Conservation (phyloP, 1,284 basidiomycete genomes). For the Moesziomyces globuligerus region DNA sequence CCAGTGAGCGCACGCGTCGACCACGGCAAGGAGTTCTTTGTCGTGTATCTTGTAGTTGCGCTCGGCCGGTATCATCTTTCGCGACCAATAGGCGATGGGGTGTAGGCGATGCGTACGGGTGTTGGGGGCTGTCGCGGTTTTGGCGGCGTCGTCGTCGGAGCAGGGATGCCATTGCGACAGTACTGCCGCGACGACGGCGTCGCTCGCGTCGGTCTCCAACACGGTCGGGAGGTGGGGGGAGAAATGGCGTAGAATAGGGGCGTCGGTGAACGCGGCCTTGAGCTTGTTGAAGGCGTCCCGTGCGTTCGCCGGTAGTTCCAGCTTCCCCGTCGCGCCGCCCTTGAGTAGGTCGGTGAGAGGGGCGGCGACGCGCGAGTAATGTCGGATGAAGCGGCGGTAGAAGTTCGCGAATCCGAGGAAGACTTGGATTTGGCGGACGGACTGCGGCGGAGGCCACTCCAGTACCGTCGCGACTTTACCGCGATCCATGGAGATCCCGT, state of each 20-base stretch:
- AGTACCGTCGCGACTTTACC: not conserved
- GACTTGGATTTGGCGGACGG: not conserved
- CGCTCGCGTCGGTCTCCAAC: not conserved
- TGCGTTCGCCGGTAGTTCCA: not conserved
- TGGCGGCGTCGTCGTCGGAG: constrained; percentile 9
- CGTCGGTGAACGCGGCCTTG: not conserved
- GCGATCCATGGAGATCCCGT: too few species aligned
- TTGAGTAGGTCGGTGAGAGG: not conserved
- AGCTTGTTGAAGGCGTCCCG: not conserved
- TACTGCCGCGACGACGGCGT: not conserved
- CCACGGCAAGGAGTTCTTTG: constrained; percentile 17
- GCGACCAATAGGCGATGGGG: too few species aligned
- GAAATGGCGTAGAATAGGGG: not conserved
- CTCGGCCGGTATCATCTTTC: constrained; percentile 23
- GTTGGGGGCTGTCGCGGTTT: too few species aligned
- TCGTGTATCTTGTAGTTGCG: constrained; percentile 15
- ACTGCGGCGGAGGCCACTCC: not conserved
- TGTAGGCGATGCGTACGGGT: too few species aligned
- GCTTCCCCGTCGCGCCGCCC: not conserved
- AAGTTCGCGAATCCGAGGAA: too few species aligned
- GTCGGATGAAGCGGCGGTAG: too few species aligned
- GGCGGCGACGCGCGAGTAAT: too few species aligned
- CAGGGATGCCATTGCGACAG: not conserved
- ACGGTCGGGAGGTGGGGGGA: not conserved
- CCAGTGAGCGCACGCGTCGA: constrained; percentile 1